A percentile compares a stretch with the other conserved stretches of the same genome.
phyloP scores from a whole-genome alignment of 2,329 filamentous ascomycete genomes.

The Hymenoscyphus infarciens region DNA sequence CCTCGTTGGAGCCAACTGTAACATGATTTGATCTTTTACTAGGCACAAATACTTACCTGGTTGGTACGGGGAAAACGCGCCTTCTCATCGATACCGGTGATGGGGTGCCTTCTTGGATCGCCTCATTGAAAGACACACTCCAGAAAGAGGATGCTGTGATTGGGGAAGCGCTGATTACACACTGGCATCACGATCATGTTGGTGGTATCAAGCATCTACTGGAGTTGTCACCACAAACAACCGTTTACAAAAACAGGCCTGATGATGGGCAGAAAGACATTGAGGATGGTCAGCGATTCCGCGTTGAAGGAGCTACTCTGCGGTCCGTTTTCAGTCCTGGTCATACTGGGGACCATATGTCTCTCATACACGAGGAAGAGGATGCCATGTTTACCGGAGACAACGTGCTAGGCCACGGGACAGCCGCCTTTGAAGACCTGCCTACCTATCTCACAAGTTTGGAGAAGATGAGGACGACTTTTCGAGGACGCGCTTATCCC shows the following conservation, averaged over 20 bases:
- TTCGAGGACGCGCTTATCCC: constrained; percentile 72
- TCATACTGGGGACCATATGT: constrained; percentile 80
- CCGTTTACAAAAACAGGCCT: constrained; percentile 65
- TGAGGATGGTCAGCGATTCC: constrained; percentile 49
- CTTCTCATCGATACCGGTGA: constrained; percentile 90
- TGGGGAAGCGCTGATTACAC: constrained; percentile 71
- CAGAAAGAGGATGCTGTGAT: constrained; percentile 65
- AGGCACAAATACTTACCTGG: constrained; percentile 91
- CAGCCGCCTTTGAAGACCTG: constrained; percentile 79
- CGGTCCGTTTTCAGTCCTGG: constrained; percentile 65
- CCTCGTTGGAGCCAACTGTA: background rate
- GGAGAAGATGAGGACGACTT: constrained; percentile 62
- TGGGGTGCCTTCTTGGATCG: constrained; percentile 67
- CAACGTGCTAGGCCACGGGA: constrained; percentile 84
- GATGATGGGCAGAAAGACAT: constrained; percentile 51
- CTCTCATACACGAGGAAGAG: constrained; percentile 71
- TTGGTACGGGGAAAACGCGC: constrained; percentile 70
- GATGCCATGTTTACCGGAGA: constrained; percentile 85
- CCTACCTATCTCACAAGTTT: constrained; percentile 65
- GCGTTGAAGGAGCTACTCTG: constrained; percentile 60
- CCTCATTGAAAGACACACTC: constrained; percentile 61
- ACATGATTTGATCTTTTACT: constrained; percentile 47
- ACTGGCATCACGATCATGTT: constrained; percentile 89
- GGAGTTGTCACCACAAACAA: constrained; percentile 56
- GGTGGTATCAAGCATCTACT: constrained; percentile 71